Evolutionary conservation across 1,139 yeast genomes (phyloP).

Genomic region (Pichia sp.): DNA sequence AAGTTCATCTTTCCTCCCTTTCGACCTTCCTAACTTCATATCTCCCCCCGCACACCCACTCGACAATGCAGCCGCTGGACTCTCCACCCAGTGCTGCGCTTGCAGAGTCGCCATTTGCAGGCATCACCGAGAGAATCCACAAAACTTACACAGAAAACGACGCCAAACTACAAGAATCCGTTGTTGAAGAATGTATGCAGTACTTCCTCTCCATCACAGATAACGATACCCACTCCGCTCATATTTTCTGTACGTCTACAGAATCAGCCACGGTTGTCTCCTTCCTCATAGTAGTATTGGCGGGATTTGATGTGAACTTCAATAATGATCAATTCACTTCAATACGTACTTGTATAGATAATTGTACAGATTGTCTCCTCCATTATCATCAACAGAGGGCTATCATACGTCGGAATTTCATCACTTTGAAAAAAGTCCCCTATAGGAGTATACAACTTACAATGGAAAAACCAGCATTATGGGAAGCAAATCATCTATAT

Average conservation of each 20-base stretch:
- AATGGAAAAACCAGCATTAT: conserved; percentile 39
- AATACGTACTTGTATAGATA: conserved; percentile 28
- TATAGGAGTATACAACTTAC: conserved; percentile 44
- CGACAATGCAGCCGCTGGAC: no score
- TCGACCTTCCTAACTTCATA: no score
- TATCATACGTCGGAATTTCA: conserved; percentile 43
- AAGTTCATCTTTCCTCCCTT: no score
- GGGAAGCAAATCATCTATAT: conserved; percentile 43
- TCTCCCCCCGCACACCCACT: no score
- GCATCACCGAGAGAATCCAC: conserved; percentile 8
- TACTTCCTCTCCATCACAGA: conserved; percentile 5
- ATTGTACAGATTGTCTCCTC: conserved; percentile 46
- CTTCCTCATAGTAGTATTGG: conserved; percentile 12
- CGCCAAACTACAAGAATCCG: conserved; percentile 9
- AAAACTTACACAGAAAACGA: conserved; percentile 12
- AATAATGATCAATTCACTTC: conserved; percentile 9
- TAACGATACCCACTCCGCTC: conserved; percentile 2
- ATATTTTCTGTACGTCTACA: conserved; percentile 13
- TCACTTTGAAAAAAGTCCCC: conserved; percentile 42
- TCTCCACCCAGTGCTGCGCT: no score
- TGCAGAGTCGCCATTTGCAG: no score
- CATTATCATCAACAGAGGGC: conserved; percentile 49
- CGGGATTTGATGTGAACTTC: conserved; percentile 15
- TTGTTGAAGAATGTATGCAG: conserved; percentile 14
- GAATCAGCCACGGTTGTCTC: conserved; percentile 10